Evolutionary conservation across 371 early-diverging fungal species (phyloP), one percentile per base, ranked within the genome.

Genomic region (Globomyces sp.): DNA sequence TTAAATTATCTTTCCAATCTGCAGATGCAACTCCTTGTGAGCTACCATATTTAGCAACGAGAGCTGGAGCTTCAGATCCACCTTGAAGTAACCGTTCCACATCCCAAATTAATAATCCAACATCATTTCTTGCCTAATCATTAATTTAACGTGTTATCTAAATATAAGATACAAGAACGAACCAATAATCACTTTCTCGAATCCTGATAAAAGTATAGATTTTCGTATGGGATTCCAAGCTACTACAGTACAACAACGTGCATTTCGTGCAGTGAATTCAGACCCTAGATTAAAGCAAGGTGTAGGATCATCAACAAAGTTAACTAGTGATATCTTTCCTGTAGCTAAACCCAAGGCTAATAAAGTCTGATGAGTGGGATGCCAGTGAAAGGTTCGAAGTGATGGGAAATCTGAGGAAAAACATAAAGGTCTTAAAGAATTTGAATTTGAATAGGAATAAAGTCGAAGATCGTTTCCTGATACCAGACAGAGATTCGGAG

Each of bases 81-180:
- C 4, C 8, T 48, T 58, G 13, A n/a, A 8, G 5, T 24, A n/a
- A 72, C 46, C 41, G 44, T 49, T 71, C 70, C 2, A 72, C 48
- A 63, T 93, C 90, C 90, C 90, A 93, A 1, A 93, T 85, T 65
- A 88, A 72, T 48, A 92, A 70, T 65, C 87, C 87, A 10, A 81
- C 80, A 64, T 90, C 90, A 64, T 86, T 88, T 47, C 89, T 4
- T 34, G 47, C 44, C 24, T 24, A 24, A 24, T 24, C 24, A 24
- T 24, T 24, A n/a, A 10, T 40, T 11, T 11, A 11, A 50, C 9
- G n/a, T 36, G 4, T 5, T 58, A n/a, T 6, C 57, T n/a, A 3
- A 2, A 5, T 10, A 59, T 50, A 4, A 65, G 39, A 10, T 42
- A 24, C 24, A 41, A 36, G 11, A 42, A 40, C 9, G 65, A 57